Base-by-base conservation (phyloP, 345 rosid species). In the Luvunga scandens region DNA sequence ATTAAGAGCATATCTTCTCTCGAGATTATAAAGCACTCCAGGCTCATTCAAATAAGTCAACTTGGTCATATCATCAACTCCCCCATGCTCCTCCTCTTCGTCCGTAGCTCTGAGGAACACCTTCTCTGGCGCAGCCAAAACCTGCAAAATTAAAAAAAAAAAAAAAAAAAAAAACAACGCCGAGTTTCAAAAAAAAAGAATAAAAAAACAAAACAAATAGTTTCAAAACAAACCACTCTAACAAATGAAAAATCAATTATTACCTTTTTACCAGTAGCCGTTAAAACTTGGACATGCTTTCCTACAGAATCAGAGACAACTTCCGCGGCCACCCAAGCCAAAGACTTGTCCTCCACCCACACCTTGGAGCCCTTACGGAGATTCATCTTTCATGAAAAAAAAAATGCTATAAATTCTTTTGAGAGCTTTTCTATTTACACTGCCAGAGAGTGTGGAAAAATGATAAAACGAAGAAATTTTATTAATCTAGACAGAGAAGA, bases 31-130 rank as follows among this genome's bases (percentile, higher is more conserved):
- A 82, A 94, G 98, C 77, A 96, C 99, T 78, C 93, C 97, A 74
- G 99, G 92, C 88, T 96, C 99, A 85, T 94, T 91, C 93, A 96
- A 92, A 85, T 95, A 91, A 19, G 97, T 84, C 80, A 95, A 82
- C 80, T 95, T 95, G 0, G 98, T 95, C 99, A 95, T 95, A 84
- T 95, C 99, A 82, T 96, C 99, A 16, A 96, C 98, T 79, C 99
- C 99, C 53, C 92, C 95, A 85, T 85, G 94, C 73, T 94, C 97
- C 63, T 92, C 98, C 69, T 94, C 98, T 5, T 90, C 98, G 2
- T 87, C 92, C n/a, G 90, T 91, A 76, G 92, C 97, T 77, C 97
- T 88, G 25, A 82, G 88, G 71, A 83, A 86, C 80, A 94, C 53
- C 87, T 89, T 94, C 72, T 83, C 95, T 70, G 87, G 83, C 19